Base-by-base conservation (phyloP, 78 protist species). In the Dictyostelium intermedium region DNA sequence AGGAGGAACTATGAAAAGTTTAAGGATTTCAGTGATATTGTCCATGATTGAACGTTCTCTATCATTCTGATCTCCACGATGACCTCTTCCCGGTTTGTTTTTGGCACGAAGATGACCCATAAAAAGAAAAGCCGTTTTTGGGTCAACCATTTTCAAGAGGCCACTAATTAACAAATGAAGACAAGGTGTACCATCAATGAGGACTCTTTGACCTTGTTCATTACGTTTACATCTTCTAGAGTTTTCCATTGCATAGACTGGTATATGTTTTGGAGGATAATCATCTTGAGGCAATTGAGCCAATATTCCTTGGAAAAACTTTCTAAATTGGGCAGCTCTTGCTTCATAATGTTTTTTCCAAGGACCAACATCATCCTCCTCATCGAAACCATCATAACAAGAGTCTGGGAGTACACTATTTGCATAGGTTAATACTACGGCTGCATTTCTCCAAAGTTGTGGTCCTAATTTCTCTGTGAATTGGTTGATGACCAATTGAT, bases 101-200 rank as follows among this genome's bases (percentile, higher is more conserved):
- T 89, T 89, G 6, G 94, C 94, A 13, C 94, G 37, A 20, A 89
- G 94, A 10, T 89, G 94, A 41, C 94, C 94, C 94, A 89, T 89
- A 81, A 89, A 89, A 1, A 89, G 72, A 32, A 89, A 89, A 16
- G 94, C 94, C 1, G 94, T 89, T 50, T 89, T 89, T 69, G 94
- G 94, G 56, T 89, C 94, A 37, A 89, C 94, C 94, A 89, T 89
- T 50, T 74, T 47, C 70, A 89, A 61, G 14, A 89, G 87, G 70
- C 94, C 94, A 80, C 78, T 80, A 35, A 89, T 89, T 11, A 89
- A 27, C 9, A 74, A 13, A 80, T 89, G 94, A 11, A 89, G 82
- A 80, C 94, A 89, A 16, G 94, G 82, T 1, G 94, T 74, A 11
- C 94, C 94, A 70, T 89, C 94, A 43, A 89, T 34, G 8, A 89